Conservation (phyloP, 257 asterid genomes). For the Fraxinus pennsylvanica region DNA sequence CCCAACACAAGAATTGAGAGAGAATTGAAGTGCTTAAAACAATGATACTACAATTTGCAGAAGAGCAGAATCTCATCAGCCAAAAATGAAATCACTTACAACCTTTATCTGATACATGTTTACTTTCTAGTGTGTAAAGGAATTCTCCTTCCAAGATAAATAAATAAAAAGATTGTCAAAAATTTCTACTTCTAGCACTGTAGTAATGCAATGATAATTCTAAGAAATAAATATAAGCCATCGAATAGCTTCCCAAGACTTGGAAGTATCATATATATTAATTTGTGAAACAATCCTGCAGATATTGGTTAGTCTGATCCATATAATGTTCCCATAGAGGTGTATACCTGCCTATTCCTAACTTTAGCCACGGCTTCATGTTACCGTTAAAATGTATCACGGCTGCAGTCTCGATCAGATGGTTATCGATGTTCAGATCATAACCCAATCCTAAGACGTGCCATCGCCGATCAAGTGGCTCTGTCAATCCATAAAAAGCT, state of each 20-base stretch:
- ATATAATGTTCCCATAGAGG: slow-evolving; percentile 25
- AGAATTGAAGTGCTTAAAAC: slow-evolving; percentile 2
- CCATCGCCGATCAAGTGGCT: slow-evolving; percentile 32
- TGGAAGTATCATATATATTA: background rate
- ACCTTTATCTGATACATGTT: slow-evolving; percentile 32
- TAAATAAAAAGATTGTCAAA: slow-evolving; percentile 17
- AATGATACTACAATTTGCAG: slow-evolving; percentile 29
- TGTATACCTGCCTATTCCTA: slow-evolving; percentile 22
- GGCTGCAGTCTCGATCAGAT: slow-evolving; percentile 22
- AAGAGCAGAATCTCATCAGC: slow-evolving; percentile 25
- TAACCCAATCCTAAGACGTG: slow-evolving; percentile 32
- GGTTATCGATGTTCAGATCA: slow-evolving; percentile 11
- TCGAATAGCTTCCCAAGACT: background rate
- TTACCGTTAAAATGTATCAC: slow-evolving; percentile 32
- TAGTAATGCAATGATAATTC: slow-evolving; percentile 18
- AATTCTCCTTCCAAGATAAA: slow-evolving; percentile 22
- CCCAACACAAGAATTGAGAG: background rate
- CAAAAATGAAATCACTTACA: slow-evolving; percentile 26
- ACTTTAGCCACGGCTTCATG: slow-evolving; percentile 29
- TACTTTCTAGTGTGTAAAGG: slow-evolving; percentile 18
- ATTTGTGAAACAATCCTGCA: slow-evolving; percentile 18
- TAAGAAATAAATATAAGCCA: background rate
- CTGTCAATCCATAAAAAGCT: slow-evolving; percentile 27
- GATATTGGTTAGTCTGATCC: slow-evolving; percentile 13
- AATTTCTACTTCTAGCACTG: slow-evolving; percentile 20